Evolutionary conservation across 345 rosid genomes (phyloP).

Genomic region (Laguncularia racemosa): DNA sequence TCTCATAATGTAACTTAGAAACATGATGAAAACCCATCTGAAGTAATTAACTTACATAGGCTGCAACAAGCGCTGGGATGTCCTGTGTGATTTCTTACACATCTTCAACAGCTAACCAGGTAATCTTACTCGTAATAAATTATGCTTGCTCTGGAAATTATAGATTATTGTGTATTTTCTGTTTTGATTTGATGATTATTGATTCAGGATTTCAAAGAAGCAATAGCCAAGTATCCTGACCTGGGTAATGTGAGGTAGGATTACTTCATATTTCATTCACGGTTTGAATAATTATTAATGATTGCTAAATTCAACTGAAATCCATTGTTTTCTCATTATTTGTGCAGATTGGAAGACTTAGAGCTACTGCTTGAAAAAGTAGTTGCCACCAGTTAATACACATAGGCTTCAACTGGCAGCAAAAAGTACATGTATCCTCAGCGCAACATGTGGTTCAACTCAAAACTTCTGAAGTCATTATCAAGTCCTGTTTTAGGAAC

Average conservation of each 20-base stretch:
- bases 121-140: slow-evolving; percentile 6
- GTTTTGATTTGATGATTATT: slow-evolving; percentile 3
- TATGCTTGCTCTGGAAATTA: background rate
- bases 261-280: background rate
- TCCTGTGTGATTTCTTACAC: slow-evolving; percentile 78
- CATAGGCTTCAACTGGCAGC: too few relatives aligned
- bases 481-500: too few relatives aligned
- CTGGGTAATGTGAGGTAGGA: slow-evolving; percentile 59
- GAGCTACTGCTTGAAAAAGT: slow-evolving; percentile 42
- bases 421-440: too few relatives aligned
- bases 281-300: background rate
- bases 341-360: slow-evolving; percentile 52
- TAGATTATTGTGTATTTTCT: background rate
- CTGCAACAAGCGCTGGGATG: slow-evolving; percentile 89
- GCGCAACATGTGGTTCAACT: too few relatives aligned
- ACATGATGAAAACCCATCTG: background rate
- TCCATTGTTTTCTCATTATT: background rate
- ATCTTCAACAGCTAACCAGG: slow-evolving; percentile 88
- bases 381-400: slow-evolving; percentile 28
- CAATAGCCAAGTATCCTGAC: slow-evolving; percentile 74
- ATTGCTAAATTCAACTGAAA: background rate
- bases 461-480: too few relatives aligned
- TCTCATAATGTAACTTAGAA: background rate
- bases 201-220: slow-evolving; percentile 71
- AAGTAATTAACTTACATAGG: slow-evolving; percentile 31